Percentiles rank a stretch among this genome's conserved stretches.
phyloP scores from a whole-genome alignment of 306 rosid species.

The Cucurbita argyrosperma region DNA sequence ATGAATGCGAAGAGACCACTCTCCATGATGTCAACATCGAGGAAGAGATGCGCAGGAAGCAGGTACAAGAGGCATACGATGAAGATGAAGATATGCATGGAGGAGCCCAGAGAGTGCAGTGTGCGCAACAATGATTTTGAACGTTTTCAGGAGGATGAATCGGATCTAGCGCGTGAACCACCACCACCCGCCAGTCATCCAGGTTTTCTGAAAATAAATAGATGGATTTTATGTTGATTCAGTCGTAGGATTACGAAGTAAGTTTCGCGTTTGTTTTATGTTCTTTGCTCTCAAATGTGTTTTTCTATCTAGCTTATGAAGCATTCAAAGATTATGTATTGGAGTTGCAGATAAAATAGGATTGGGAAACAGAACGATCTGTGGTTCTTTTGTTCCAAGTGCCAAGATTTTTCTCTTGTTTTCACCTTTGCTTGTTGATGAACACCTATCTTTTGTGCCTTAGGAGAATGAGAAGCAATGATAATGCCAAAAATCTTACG shows the following conservation, averaged over 20 bases:
- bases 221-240: not conserved
- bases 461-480: not conserved
- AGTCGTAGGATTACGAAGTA: not conserved
- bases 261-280: not conserved
- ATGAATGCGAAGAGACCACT: slow-evolving; percentile 93
- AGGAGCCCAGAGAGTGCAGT: slow-evolving; percentile 91
- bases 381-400: slow-evolving; percentile 7
- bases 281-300: not conserved
- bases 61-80: slow-evolving; percentile 57
- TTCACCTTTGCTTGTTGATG: not conserved
- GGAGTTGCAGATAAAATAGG: not conserved
- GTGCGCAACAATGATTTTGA: slow-evolving; percentile 46
- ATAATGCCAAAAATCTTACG: not conserved
- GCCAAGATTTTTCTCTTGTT: not conserved
- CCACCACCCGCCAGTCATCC: not conserved
- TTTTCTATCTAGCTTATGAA: slow-evolving; percentile 2
- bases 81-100: slow-evolving; percentile 95
- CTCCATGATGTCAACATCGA: slow-evolving; percentile 86
- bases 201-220: slow-evolving; percentile 2
- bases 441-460: not conserved
- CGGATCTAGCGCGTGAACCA: not conserved
- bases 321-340: slow-evolving; percentile 4
- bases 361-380: not conserved
- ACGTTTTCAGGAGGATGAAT: not conserved
- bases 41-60: slow-evolving; percentile 75